A percentile compares a stretch with the other conserved stretches of the same genome.
These are phyloP conservation scores for Macadamia tetraphylla DNA, from an alignment of 164 flowering plant species.

Conservation along the genomic window DNA sequence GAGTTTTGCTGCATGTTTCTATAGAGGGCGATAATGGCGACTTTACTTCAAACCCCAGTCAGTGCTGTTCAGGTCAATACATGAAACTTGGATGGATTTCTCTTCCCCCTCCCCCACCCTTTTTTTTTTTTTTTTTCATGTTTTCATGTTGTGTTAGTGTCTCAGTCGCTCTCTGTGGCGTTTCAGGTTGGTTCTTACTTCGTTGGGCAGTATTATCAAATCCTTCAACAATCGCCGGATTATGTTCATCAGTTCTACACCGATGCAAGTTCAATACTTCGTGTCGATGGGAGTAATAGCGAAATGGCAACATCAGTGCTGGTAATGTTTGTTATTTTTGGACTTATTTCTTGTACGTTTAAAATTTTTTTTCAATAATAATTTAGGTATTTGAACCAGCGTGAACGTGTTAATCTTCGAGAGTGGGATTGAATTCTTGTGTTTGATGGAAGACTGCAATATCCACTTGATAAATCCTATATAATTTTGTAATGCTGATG, in stretches of 20 bases:
- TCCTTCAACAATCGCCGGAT: conserved; percentile 70
- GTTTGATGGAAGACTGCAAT: too few species aligned
- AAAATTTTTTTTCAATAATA: neutral
- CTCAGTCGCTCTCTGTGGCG: neutral
- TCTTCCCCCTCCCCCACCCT: neutral
- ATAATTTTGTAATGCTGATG: too few species aligned
- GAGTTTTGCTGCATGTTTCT: conserved; percentile 7
- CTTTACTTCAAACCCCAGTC: conserved; percentile 24
- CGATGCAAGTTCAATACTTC: conserved; percentile 79
- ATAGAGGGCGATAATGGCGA: conserved; percentile 32
- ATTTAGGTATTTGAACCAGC: neutral
- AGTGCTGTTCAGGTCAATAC: conserved; percentile 46
- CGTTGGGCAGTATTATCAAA: conserved; percentile 74
- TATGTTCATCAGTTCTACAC: conserved; percentile 74
- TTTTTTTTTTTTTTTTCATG: neutral
- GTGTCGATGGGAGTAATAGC: conserved; percentile 50
- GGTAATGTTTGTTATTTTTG: conserved; percentile 28
- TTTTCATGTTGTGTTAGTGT: neutral
- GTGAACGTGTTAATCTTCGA: neutral
- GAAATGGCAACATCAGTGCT: conserved; percentile 60
- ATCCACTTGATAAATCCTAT: too few species aligned
- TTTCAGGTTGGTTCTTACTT: conserved; percentile 79
- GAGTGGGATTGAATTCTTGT: too few species aligned
- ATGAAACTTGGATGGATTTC: neutral
- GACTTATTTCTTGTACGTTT: neutral